Evolutionary conservation across 1,139 yeast species (phyloP).

Genomic region (Yamadazyma kanchanaburiensis): DNA sequence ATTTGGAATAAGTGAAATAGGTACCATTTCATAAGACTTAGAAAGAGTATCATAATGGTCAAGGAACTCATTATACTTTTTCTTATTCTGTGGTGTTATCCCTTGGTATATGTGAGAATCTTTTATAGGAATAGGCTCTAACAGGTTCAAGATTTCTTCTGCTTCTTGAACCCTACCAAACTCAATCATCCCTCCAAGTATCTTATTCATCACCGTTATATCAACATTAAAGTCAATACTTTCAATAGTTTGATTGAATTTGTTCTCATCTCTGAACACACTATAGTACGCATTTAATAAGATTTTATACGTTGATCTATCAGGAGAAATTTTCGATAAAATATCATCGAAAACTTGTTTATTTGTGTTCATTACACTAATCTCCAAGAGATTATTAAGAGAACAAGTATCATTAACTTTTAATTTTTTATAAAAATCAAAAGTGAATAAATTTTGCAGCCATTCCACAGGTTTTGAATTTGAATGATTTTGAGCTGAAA

Average conservation of each 20-base stretch:
- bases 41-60: slow-evolving; percentile 17
- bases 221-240: slow-evolving; percentile 12
- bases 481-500: neutral
- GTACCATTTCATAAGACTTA: slow-evolving; percentile 11
- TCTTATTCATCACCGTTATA: slow-evolving; percentile 16
- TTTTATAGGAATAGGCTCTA: slow-evolving; percentile 2
- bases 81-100: slow-evolving; percentile 18
- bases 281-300: slow-evolving; percentile 4
- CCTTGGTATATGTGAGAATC: slow-evolving; percentile 9
- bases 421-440: slow-evolving; percentile 17
- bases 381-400: slow-evolving; percentile 9
- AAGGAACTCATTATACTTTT: slow-evolving; percentile 15
- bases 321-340: slow-evolving; percentile 10
- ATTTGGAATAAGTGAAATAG: slow-evolving; percentile 19
- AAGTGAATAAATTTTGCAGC: slow-evolving; percentile 16
- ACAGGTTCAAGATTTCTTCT: slow-evolving; percentile 4
- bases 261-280: slow-evolving; percentile 1
- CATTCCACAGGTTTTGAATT: no score
- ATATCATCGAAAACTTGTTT: slow-evolving; percentile 9
- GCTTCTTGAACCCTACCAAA: slow-evolving; percentile 13
- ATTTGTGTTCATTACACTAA: slow-evolving; percentile 9
- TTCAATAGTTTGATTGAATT: slow-evolving; percentile 5
- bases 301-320: slow-evolving; percentile 10
- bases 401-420: slow-evolving; percentile 9
- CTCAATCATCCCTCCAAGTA: slow-evolving; percentile 14